Conservation (phyloP, 1,284 basidiomycete species). For the Papiliotrema nemorosa region DNA sequence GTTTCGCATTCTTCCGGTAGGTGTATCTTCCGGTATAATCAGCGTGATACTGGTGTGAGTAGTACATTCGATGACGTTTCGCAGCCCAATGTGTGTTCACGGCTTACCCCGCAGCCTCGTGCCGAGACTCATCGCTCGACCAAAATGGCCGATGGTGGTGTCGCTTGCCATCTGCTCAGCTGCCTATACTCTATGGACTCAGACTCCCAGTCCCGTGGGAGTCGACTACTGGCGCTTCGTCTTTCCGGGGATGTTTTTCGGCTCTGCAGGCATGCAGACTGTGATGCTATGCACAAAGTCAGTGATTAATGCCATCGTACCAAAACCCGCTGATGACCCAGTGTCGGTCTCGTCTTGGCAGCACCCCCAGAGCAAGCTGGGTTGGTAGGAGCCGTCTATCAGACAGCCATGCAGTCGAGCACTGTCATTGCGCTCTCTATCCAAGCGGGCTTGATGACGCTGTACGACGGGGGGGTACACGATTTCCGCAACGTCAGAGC, state of each 20-base stretch:
- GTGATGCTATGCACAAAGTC: conserved; percentile 9
- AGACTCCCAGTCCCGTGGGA: conserved; percentile 1
- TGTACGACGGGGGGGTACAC: conserved; percentile 30
- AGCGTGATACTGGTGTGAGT: neutral
- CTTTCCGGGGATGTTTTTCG: conserved; percentile 18
- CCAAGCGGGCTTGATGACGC: conserved; percentile 44
- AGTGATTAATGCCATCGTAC: conserved; percentile 1
- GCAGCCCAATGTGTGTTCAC: neutral
- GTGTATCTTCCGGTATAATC: neutral
- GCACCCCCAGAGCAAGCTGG: conserved; percentile 35
- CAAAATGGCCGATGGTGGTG: conserved; percentile 8
- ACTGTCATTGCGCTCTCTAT: conserved; percentile 38
- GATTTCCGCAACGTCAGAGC: conserved; percentile 39
- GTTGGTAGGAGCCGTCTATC: conserved; percentile 43
- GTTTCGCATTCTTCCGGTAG: neutral
- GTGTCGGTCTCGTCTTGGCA: conserved; percentile 2
- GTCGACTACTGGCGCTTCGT: conserved; percentile 12
- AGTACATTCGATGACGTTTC: neutral
- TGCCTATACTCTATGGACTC: conserved; percentile 12
- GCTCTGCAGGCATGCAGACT: conserved; percentile 12
- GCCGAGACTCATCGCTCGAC: neutral
- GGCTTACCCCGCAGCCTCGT: neutral
- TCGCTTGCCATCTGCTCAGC: conserved; percentile 10
- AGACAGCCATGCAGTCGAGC: conserved; percentile 42
- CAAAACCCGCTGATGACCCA: conserved; percentile 11